Conservation (phyloP, 148 eudicot genomes). For the Fagopyrum tataricum region DNA sequence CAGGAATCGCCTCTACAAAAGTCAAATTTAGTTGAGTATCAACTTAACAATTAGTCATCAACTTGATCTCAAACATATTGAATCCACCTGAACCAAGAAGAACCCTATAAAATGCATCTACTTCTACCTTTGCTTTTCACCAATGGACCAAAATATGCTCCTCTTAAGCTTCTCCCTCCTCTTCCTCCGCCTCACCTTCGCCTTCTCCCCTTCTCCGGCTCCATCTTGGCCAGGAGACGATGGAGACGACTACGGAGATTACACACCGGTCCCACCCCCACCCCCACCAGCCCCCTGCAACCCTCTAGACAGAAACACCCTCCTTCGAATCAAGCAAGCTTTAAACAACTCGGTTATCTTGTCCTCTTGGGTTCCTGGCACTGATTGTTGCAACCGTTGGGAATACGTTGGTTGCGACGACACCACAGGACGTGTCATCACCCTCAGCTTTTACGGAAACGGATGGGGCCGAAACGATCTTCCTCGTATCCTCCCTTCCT, state of each 20-base stretch:
- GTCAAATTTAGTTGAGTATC: not conserved
- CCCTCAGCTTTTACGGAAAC: constrained; percentile 21
- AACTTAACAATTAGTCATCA: not conserved
- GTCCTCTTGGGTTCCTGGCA: constrained; percentile 30
- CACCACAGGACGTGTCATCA: constrained; percentile 26
- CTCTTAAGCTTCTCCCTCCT: constrained; percentile 8
- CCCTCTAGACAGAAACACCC: constrained; percentile 28
- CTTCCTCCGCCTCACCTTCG: constrained; percentile 17
- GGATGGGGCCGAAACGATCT: constrained; percentile 14
- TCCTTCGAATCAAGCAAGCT: constrained; percentile 30
- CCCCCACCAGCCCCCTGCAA: constrained; percentile 23
- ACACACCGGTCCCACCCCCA: constrained; percentile 1
- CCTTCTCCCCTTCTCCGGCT: constrained; percentile 16
- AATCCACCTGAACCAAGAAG: not conserved
- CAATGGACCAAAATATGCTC: not conserved
- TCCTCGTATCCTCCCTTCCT: constrained; percentile 30
- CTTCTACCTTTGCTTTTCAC: not conserved
- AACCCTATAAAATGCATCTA: not conserved
- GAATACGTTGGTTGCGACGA: constrained; percentile 28
- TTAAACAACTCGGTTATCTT: constrained; percentile 19
- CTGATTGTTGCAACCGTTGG: constrained; percentile 39
- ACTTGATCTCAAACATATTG: not conserved
- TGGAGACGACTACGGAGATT: not conserved
- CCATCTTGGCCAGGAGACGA: constrained; percentile 3
- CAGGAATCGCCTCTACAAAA: not conserved